phyloP scores from a whole-genome alignment of 106 monocot genomes.

The Phalaenopsis equestris region DNA sequence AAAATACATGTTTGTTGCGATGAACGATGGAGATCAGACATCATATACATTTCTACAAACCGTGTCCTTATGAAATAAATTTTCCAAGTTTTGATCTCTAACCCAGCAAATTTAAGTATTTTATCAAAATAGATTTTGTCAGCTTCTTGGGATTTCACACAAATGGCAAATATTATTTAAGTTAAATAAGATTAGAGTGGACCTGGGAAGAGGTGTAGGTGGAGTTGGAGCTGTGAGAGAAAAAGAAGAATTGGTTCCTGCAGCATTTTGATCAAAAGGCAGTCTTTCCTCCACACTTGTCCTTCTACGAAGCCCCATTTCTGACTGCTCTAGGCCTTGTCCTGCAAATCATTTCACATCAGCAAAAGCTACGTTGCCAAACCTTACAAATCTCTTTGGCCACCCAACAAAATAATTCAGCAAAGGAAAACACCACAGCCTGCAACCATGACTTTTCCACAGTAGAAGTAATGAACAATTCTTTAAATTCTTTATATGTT shows the following conservation, averaged over 20 bases:
- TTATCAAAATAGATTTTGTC: neutral
- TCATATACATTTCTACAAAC: no score
- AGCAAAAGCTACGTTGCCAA: neutral
- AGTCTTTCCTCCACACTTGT: conserved; percentile 16
- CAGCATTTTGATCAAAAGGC: conserved; percentile 13
- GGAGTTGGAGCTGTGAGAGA: conserved; percentile 17
- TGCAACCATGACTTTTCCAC: neutral
- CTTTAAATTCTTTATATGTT: no score
- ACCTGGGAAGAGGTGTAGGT: neutral
- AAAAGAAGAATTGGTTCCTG: conserved; percentile 7
- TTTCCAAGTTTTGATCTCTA: neutral
- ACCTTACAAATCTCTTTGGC: neutral
- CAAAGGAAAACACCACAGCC: neutral
- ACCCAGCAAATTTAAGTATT: neutral
- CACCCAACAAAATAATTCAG: neutral
- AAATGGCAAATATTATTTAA: neutral
- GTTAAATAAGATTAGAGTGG: neutral
- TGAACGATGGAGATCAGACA: no score
- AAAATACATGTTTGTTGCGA: no score
- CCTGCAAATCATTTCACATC: neutral
- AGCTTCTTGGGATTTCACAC: neutral
- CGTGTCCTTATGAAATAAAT: no score
- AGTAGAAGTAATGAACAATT: neutral
- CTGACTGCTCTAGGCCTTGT: conserved; percentile 35
- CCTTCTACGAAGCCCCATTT: conserved; percentile 29